phyloP scores from a whole-genome alignment of 345 rosid genomes.

The Citrus hindsii region DNA sequence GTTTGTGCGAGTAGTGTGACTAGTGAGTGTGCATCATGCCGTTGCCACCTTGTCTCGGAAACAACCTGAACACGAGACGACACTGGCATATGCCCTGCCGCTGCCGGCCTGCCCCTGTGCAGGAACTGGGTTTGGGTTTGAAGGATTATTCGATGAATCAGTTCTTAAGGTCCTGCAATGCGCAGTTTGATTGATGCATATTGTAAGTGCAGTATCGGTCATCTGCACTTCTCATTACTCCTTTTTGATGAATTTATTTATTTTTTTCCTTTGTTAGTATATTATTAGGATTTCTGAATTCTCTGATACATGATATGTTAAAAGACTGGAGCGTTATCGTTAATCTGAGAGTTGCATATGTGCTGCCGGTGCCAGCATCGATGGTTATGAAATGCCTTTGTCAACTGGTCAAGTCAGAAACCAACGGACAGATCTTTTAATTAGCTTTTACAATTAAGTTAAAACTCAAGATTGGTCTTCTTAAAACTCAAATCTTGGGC shows the following conservation, averaged over 20 bases:
- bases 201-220: background rate
- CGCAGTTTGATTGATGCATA: background rate
- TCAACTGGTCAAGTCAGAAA: background rate
- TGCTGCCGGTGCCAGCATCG: background rate
- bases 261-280: background rate
- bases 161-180: background rate
- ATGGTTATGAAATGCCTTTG: constrained; percentile 4
- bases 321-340: background rate
- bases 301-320: background rate
- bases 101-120: no score
- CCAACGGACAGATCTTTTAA: no score
- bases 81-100: background rate
- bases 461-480: no score
- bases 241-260: background rate
- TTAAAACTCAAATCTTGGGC: no score
- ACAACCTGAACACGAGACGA: background rate
- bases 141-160: background rate
- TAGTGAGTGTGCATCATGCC: no score
- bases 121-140: background rate
- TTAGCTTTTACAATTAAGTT: no score
- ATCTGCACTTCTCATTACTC: background rate
- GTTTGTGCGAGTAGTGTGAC: no score
- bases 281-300: background rate
- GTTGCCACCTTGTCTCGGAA: background rate
- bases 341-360: background rate